A percentile compares a stretch with the other conserved stretches of the same genome.
These are phyloP conservation scores for Bryopsis sp. DNA, from an alignment of 139 green algal genomes.

Conservation along the genomic window DNA sequence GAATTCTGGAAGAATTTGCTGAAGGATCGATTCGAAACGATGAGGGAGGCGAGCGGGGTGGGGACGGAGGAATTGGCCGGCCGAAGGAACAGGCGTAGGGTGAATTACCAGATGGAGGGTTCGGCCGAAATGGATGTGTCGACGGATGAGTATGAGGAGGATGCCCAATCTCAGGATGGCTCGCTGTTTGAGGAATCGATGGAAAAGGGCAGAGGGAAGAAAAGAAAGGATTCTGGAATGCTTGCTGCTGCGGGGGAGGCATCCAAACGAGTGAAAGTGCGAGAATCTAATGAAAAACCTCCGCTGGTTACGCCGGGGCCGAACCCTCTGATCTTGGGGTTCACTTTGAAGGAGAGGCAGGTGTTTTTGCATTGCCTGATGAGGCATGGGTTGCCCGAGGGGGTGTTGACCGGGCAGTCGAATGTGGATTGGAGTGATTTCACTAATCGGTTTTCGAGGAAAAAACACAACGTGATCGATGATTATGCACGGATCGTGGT, in stretches of 20 bases:
- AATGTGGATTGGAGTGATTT: constrained; percentile 11
- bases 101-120: too few species aligned
- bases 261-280: too few species aligned
- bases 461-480: constrained; percentile 1
- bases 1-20: constrained; percentile 31
- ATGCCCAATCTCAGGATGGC: background rate
- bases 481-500: constrained; percentile 11
- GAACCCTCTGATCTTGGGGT: constrained; percentile 1
- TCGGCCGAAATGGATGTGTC: too few species aligned
- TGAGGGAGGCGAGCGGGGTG: constrained; percentile 6
- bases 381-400: constrained; percentile 13
- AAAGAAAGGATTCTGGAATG: too few species aligned
- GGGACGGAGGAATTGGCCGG: too few species aligned
- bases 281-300: too few species aligned
- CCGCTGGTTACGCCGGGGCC: too few species aligned
- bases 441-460: constrained; percentile 1
- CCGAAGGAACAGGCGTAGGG: too few species aligned
- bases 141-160: background rate
- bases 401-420: background rate
- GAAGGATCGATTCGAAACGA: constrained; percentile 7
- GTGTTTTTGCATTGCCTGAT: constrained; percentile 11
- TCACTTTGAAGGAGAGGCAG: background rate
- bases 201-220: too few species aligned
- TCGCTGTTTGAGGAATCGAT: too few species aligned
- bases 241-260: too few species aligned